These are phyloP conservation scores for Paraphaeosphaeria sporulosa DNA, from an alignment of 2,329 filamentous ascomycete genomes.

Conservation along the genomic window DNA sequence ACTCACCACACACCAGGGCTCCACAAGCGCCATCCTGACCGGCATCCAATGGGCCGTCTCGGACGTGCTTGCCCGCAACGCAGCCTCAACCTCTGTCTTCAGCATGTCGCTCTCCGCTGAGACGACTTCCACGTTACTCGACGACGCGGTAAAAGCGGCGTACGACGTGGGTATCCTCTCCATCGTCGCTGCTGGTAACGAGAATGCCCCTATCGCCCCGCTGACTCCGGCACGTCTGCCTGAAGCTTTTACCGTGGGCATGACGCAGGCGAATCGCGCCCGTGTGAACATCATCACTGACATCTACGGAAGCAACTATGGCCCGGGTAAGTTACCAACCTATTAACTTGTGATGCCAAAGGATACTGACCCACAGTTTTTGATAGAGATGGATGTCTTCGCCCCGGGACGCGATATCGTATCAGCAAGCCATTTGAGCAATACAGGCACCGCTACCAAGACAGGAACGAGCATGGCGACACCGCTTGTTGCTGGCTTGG, in stretches of 20 bases:
- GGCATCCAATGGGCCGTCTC: constrained; percentile 26
- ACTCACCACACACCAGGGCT: constrained; percentile 6
- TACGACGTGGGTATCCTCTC: constrained; percentile 33
- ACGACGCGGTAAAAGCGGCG: constrained; percentile 33
- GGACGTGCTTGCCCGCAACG: constrained; percentile 18
- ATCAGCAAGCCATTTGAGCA: background rate
- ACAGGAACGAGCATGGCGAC: background rate
- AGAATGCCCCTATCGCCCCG: constrained; percentile 8
- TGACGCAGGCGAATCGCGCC: background rate
- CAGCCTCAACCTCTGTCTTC: constrained; percentile 22
- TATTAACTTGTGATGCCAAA: too few relatives aligned
- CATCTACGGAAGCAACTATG: background rate
- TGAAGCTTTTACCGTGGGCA: background rate
- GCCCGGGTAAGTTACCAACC: background rate
- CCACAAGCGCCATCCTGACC: constrained; percentile 22
- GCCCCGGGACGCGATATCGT: background rate
- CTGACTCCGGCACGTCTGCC: background rate
- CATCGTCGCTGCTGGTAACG: constrained; percentile 41
- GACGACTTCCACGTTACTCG: constrained; percentile 22
- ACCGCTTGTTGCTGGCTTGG: background rate
- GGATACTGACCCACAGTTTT: too few relatives aligned
- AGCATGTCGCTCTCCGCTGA: constrained; percentile 39
- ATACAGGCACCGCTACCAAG: background rate
- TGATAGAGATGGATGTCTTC: background rate
- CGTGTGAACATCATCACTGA: background rate